Conservation (phyloP, 2,329 filamentous ascomycete species). For the Onygenales sp. region DNA sequence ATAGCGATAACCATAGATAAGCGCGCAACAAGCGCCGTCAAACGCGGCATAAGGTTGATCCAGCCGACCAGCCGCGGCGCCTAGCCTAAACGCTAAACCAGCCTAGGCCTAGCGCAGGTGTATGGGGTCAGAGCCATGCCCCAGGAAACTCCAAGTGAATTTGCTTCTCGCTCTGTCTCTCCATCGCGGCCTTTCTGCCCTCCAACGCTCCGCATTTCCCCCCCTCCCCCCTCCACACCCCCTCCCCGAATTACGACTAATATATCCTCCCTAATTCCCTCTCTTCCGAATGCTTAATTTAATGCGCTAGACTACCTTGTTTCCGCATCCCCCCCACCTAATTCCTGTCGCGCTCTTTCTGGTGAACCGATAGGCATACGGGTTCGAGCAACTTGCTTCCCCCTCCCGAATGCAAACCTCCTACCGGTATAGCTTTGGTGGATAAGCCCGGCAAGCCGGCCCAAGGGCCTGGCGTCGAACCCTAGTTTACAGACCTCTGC, state of each 20-base stretch:
- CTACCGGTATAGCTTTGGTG: not conserved
- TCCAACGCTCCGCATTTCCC: not conserved
- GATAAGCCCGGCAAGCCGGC: constrained; percentile 5
- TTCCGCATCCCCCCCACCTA: not conserved
- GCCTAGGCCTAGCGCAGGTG: not conserved
- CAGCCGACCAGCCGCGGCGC: not conserved
- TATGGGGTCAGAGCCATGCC: constrained; percentile 2
- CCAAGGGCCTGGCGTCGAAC: constrained; percentile 11
- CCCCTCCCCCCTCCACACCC: not conserved
- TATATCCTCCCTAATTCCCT: too few species aligned
- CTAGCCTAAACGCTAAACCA: not conserved
- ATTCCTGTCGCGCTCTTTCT: not conserved
- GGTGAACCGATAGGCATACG: not conserved
- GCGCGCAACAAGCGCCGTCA: not conserved
- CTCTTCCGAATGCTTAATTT: too few species aligned
- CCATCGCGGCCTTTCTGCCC: not conserved
- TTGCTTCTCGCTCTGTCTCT: not conserved
- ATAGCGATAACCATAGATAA: constrained; percentile 27
- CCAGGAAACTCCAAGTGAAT: not conserved
- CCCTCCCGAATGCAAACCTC: not conserved
- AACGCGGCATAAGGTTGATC: not conserved
- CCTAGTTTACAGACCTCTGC: not conserved
- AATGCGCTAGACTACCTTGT: too few species aligned
- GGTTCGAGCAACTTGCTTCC: not conserved
- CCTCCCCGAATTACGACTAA: too few species aligned